Base-by-base conservation (phyloP, 2,329 filamentous ascomycete genomes). In the Pseudocercospora cruenta region DNA sequence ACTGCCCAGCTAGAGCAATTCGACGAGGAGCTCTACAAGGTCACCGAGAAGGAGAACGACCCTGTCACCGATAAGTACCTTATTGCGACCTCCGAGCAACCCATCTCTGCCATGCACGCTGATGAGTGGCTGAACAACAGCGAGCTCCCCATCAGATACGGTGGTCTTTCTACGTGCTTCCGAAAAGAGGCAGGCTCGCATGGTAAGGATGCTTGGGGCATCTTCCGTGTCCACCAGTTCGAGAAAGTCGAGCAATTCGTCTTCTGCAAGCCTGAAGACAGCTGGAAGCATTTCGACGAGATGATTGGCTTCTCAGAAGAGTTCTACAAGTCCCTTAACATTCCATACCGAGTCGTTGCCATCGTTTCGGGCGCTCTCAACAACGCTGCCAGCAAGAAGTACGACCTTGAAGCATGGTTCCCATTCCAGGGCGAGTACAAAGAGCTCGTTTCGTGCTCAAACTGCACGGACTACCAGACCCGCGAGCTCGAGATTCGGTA, bases 211-310 rank as follows among this genome's bases (percentile, higher is more conserved):
- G 94, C 94, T 1, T 99, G 95, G 95, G 95, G 95, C 64, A 93
- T 98, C 68, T 99, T 97, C 87, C 90, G 95, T 70, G 94, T 98
- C 28, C 95, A 99, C 79, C 94, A 99, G 79, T 99, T 98, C 76
- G 94, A 98, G 80, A 97, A 96, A 87, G 87, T 92, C 61, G 91
- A 94, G 76, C 91, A 93, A 82, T 94, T 93, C 76, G 82, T 92
- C 67, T 84, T 91, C 73, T 91, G 91, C 70, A 91, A 96, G 74
- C 93, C 93, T 0, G 93, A 97, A 76, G 90, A 94, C 75, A 96
- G 92, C 57, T 98, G 93, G 93, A 88, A 96, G 77, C 89, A 90
- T 66, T 97, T 98, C 74, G 93, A 99, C 63, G 86, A 91, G 70
- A 99, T 99, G 95, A 94, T 97, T 74, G 82, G 83, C 61, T 91